A percentile compares a stretch with the other conserved stretches of the same genome.
phyloP scores from a whole-genome alignment of 306 rosid genomes.

The Corylus avellana region DNA sequence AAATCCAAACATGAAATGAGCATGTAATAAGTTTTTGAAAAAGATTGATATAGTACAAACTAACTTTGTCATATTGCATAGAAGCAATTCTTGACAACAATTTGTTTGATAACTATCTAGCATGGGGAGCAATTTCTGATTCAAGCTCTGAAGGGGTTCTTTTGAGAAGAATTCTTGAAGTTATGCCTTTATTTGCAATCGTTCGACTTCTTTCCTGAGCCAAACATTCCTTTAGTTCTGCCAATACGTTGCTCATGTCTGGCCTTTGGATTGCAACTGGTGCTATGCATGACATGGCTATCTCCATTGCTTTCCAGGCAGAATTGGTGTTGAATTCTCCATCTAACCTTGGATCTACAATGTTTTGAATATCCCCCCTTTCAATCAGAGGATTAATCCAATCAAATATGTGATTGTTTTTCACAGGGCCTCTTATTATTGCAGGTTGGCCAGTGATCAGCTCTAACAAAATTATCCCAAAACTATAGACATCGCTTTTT shows the following conservation, averaged over 20 bases:
- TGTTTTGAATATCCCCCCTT: slow-evolving; percentile 10
- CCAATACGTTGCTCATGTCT: slow-evolving; percentile 32
- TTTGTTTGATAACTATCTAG: not conserved
- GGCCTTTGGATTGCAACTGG: slow-evolving; percentile 25
- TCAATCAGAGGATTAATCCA: slow-evolving; percentile 19
- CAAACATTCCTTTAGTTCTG: slow-evolving; percentile 31
- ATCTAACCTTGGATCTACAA: slow-evolving; percentile 21
- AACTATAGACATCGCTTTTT: slow-evolving; percentile 32
- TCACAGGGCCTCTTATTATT: not conserved
- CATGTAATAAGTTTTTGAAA: not conserved
- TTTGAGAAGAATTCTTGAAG: too few relatives aligned
- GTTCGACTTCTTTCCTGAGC: not conserved
- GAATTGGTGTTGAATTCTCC: slow-evolving; percentile 23
- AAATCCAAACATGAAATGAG: not conserved
- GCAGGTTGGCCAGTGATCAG: slow-evolving; percentile 24
- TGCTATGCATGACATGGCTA: slow-evolving; percentile 26
- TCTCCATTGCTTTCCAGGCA: slow-evolving; percentile 32
- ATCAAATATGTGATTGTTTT: not conserved
- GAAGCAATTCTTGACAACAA: not conserved
- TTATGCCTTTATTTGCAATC: not conserved
- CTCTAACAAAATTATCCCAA: slow-evolving; percentile 31
- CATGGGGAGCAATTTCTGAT: not conserved
- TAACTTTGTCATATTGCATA: not conserved
- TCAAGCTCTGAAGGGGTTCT: not conserved
- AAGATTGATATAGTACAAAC: not conserved